These are phyloP conservation scores for Teunomyces lycoperdinae DNA, from an alignment of 805 yeast species.

Conservation along the genomic window DNA sequence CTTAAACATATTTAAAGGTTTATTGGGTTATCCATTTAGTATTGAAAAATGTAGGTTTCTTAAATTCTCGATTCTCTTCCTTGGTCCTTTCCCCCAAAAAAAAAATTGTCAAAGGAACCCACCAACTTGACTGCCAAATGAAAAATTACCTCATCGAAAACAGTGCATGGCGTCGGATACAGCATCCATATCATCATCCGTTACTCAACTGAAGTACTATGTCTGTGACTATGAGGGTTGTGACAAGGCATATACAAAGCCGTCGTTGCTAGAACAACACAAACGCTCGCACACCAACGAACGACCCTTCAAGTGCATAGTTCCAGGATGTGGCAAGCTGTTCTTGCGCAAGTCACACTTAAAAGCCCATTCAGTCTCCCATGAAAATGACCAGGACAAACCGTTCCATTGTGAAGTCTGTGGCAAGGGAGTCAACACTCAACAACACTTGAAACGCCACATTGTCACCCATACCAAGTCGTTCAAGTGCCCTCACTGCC, in stretches of 20 bases:
- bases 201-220: constrained; percentile 56
- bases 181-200: constrained; percentile 16
- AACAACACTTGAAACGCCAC: constrained; percentile 81
- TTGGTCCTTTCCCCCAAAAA: background rate
- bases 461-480: constrained; percentile 73
- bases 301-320: constrained; percentile 68
- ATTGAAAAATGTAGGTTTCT: too few relatives aligned
- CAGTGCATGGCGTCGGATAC: constrained; percentile 5
- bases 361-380: constrained; percentile 70
- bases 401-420: constrained; percentile 75
- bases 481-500: constrained; percentile 65
- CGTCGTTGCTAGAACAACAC: constrained; percentile 82
- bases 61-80: background rate
- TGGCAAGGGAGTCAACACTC: constrained; percentile 75
- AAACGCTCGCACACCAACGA: constrained; percentile 74
- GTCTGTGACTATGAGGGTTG: constrained; percentile 66
- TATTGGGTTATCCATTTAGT: too few relatives aligned
- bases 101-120: background rate
- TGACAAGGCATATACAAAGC: constrained; percentile 72
- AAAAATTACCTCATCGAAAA: background rate
- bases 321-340: constrained; percentile 53
- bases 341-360: constrained; percentile 80
- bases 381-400: constrained; percentile 48
- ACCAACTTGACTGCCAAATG: background rate
- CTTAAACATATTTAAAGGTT: too few relatives aligned